Percentiles rank a stretch among this genome's conserved stretches.
Evolutionary conservation across 805 yeast genomes (phyloP).

Genomic region (Yamadazyma sp.): DNA sequence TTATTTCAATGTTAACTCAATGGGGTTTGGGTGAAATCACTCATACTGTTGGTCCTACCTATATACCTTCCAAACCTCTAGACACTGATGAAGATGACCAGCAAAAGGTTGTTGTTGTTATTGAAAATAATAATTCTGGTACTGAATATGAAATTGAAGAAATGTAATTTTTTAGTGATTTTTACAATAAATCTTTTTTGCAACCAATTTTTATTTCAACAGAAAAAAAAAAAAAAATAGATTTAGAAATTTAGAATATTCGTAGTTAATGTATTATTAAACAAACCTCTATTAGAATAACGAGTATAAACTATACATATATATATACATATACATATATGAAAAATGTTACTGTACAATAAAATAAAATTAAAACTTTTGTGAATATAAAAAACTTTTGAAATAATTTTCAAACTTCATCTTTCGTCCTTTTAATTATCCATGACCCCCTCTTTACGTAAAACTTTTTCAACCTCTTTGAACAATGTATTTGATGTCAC

Average conservation of each 20-base stretch:
- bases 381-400: no score
- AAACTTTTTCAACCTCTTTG: constrained; percentile 61
- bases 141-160: constrained; percentile 8
- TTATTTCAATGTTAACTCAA: constrained; percentile 61
- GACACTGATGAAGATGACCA: constrained; percentile 6
- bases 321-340: no score
- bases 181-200: no score
- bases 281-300: no score
- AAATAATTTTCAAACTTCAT: no score
- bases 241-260: no score
- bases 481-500: constrained; percentile 59
- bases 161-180: neutral
- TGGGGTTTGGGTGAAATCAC: constrained; percentile 59
- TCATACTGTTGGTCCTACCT: constrained; percentile 53
- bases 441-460: constrained; percentile 62
- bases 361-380: no score
- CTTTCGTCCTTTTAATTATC: constrained; percentile 20
- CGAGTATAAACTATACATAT: no score
- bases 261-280: no score
- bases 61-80: constrained; percentile 13
- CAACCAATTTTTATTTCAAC: no score
- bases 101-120: constrained; percentile 24
- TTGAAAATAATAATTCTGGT: constrained; percentile 21
- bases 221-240: no score
- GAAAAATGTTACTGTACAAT: no score